Evolutionary conservation across 1,284 basidiomycete species (phyloP), one percentile per base, ranked within the genome.

Genomic region (Ceraceosorus guamensis): DNA sequence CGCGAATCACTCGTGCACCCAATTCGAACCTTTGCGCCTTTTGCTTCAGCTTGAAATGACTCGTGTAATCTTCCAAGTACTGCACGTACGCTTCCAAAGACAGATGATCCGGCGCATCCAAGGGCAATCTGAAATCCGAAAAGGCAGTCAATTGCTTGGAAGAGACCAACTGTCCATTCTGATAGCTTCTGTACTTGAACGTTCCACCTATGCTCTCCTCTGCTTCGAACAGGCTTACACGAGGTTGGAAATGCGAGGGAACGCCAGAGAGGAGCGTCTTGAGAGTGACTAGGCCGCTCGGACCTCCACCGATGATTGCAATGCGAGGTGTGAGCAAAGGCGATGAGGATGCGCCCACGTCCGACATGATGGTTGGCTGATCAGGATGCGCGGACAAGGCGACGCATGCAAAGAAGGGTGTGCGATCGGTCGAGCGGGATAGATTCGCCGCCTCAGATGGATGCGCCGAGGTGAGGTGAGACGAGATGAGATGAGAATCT

Each of bases 101-200:
- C 30, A 84, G 77, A 66, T 86, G 84, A 70, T 85, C 84, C 1
- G 79, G 76, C 58, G 83, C 79, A 7, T 78, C 73, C 31, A 81
- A 70, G 8, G 82, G 81, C 33, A 82, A 67, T 5, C 83, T 80
- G 68, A 83, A 85, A 73, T 86, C 84, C 41, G 82, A 82, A 74
- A 84, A 86, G 56, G 80, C 80, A 1, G 84, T 85, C 48, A 85
- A 77, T 68, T 85, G 84, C 66, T 83, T 83, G 6, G 81, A 83
- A 1, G 81, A 83, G 30, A 84, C 83, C 32, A 83, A 75, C 33
- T 77, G 80, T 34, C 83, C 81, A 58, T 84, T 83, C 79, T 85
- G 74, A 71, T 66, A 78, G 66, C 50, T 54, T 33, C 67, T 53
- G 48, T 68, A 67, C 16, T 61, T 67, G 68, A 86, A 85, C 0